Conservation (phyloP, 257 asterid species). For the Solanum bukasovii region DNA sequence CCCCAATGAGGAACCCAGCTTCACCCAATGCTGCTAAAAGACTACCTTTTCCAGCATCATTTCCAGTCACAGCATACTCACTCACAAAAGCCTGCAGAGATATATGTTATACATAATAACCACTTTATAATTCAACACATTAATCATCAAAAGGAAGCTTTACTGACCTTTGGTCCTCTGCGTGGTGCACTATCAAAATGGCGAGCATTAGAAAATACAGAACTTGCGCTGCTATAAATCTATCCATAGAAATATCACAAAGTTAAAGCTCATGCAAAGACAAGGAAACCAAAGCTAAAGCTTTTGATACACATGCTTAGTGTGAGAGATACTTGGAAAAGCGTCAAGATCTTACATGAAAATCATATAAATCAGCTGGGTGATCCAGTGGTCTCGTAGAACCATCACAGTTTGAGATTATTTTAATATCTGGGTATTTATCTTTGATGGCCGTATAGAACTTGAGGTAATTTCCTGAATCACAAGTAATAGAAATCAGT, state of each 20-base stretch:
- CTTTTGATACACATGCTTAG: neutral
- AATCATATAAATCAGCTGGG: conserved; percentile 87
- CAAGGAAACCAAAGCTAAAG: neutral
- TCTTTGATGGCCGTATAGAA: conserved; percentile 58
- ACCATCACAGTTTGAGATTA: conserved; percentile 88
- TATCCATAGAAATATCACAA: conserved; percentile 19
- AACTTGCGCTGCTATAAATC: conserved; percentile 57
- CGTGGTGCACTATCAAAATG: conserved; percentile 56
- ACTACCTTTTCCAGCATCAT: conserved; percentile 81
- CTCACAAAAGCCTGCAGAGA: conserved; percentile 84
- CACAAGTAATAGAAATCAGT: conserved; percentile 3
- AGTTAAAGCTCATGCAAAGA: neutral
- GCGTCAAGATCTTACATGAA: conserved; percentile 46
- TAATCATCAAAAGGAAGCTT: neutral
- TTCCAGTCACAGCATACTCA: conserved; percentile 86
- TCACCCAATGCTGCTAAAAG: conserved; percentile 88
- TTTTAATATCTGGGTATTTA: conserved; percentile 65
- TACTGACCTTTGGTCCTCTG: conserved; percentile 76
- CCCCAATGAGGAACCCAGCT: conserved; percentile 84
- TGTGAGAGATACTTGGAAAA: neutral
- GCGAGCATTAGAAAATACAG: conserved; percentile 34
- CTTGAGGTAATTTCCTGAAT: conserved; percentile 84
- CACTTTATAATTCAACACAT: neutral
- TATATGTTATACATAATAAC: neutral
- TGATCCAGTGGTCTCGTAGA: conserved; percentile 65